A percentile compares a stretch with the other conserved stretches of the same genome.
These are phyloP conservation scores for Lactarius deliciosus DNA, from an alignment of 768 basidiomycete species.

Conservation along the genomic window DNA sequence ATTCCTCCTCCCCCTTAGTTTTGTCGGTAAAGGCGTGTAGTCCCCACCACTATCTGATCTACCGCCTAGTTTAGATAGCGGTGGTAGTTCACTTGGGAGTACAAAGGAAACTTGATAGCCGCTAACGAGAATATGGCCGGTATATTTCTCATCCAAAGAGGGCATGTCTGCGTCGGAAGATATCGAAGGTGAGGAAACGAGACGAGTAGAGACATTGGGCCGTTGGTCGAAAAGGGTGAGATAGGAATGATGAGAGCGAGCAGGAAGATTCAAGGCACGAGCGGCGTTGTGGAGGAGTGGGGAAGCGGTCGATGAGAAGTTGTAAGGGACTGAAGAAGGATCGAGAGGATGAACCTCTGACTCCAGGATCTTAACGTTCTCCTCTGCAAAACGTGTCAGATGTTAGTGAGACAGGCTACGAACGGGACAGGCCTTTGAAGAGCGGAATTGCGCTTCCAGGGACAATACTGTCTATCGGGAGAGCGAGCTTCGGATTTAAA, in stretches of 20 bases:
- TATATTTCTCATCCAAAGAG: conserved; percentile 64
- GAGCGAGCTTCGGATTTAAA: conserved; percentile 45
- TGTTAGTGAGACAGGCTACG: not conserved
- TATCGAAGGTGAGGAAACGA: conserved; percentile 39
- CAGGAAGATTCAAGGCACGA: conserved; percentile 63
- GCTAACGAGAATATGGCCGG: conserved; percentile 73
- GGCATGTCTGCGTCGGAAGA: conserved; percentile 35
- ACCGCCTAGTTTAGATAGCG: conserved; percentile 28
- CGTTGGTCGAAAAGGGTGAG: conserved; percentile 48
- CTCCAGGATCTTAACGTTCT: conserved; percentile 70
- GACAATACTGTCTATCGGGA: conserved; percentile 63
- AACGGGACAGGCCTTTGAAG: conserved; percentile 55
- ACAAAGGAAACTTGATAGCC: conserved; percentile 77
- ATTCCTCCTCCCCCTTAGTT: conserved; percentile 40
- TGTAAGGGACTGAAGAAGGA: conserved; percentile 67
- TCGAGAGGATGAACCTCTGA: conserved; percentile 79
- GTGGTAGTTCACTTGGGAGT: conserved; percentile 62
- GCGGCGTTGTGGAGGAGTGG: conserved; percentile 70
- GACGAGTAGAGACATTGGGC: conserved; percentile 36
- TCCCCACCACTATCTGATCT: conserved; percentile 23
- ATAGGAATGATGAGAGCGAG: conserved; percentile 60
- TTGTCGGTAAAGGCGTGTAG: conserved; percentile 24
- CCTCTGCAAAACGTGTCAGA: conserved; percentile 50
- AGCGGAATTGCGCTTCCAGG: conserved; percentile 71
- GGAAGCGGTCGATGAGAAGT: conserved; percentile 61